phyloP scores from a whole-genome alignment of 257 asterid species.

The Gentiana straminea region DNA sequence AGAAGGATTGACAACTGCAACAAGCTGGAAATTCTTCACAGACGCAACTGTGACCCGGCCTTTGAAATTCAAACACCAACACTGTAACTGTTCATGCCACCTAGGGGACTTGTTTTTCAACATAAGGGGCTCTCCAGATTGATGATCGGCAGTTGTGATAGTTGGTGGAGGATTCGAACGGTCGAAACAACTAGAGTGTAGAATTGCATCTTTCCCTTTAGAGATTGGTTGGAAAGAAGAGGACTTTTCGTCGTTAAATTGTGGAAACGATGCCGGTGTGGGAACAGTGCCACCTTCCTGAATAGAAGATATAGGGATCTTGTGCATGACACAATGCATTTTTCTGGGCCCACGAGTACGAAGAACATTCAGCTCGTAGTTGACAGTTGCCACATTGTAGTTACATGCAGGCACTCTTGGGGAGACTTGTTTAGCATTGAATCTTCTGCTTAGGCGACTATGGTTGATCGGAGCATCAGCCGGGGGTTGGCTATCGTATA shows the following conservation, averaged over 20 bases:
- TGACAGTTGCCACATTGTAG: conserved; percentile 48
- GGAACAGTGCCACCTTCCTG: conserved; percentile 88
- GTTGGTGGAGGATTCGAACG: conserved; percentile 11
- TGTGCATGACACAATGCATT: conserved; percentile 68
- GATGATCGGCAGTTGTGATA: neutral
- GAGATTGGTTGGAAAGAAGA: conserved; percentile 9
- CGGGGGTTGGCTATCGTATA: conserved; percentile 75
- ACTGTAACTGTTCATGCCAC: conserved; percentile 93
- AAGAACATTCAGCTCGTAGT: conserved; percentile 80
- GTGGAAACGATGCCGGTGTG: conserved; percentile 59
- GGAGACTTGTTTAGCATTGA: conserved; percentile 58
- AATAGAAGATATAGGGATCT: conserved; percentile 65
- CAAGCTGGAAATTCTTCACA: conserved; percentile 86
- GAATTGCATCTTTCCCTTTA: conserved; percentile 27
- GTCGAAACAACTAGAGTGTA: conserved; percentile 18
- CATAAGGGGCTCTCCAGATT: conserved; percentile 33
- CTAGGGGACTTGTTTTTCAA: conserved; percentile 83
- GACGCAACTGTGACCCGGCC: conserved; percentile 98
- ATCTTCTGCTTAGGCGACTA: conserved; percentile 52
- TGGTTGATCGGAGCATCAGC: conserved; percentile 32
- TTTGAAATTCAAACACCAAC: conserved; percentile 92
- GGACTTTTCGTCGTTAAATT: conserved; percentile 24
- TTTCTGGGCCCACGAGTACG: conserved; percentile 92
- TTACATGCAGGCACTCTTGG: conserved; percentile 70
- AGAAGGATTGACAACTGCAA: conserved; percentile 60